Evolutionary conservation across 2,329 filamentous ascomycete genomes (phyloP).

Genomic region (Knufia petricola): DNA sequence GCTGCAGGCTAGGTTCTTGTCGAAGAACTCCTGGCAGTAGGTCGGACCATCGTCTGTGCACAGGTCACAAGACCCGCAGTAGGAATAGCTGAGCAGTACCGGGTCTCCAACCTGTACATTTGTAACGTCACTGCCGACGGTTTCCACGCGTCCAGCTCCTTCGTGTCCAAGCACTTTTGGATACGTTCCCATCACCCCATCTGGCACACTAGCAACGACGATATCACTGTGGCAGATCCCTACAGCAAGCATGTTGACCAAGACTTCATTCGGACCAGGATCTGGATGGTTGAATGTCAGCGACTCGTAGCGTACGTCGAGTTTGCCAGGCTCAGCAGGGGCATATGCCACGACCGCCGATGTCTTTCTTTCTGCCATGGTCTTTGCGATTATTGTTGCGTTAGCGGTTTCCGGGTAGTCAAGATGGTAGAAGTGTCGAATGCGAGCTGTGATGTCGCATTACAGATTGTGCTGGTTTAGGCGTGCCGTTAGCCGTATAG

Average conservation of each 20-base stretch:
- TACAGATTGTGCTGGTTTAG: too few species aligned
- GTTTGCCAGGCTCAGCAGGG: not conserved
- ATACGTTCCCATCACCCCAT: conserved; percentile 31
- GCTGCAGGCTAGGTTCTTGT: conserved; percentile 34
- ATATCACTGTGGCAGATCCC: conserved; percentile 50
- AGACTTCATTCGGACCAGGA: conserved; percentile 35
- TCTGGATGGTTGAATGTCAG: not conserved
- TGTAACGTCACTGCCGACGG: conserved; percentile 34
- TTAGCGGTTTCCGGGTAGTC: too few species aligned
- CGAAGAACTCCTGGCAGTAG: conserved; percentile 41
- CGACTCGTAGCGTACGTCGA: not conserved
- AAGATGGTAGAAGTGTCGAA: too few species aligned
- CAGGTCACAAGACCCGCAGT: conserved; percentile 38
- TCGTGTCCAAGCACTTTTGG: conserved; percentile 46
- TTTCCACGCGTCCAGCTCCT: conserved; percentile 44
- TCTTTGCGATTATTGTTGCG: too few species aligned
- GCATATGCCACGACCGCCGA: conserved; percentile 6
- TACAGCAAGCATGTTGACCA: conserved; percentile 45
- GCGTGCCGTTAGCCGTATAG: too few species aligned
- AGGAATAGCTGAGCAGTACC: conserved; percentile 41
- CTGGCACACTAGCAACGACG: conserved; percentile 33
- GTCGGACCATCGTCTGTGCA: conserved; percentile 39
- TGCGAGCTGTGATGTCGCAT: too few species aligned
- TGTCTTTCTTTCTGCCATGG: not conserved
- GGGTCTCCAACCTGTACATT: conserved; percentile 37